These are phyloP conservation scores for Aspergillus homomorphus DNA, from an alignment of 495 filamentous ascomycete species.

Conservation along the genomic window DNA sequence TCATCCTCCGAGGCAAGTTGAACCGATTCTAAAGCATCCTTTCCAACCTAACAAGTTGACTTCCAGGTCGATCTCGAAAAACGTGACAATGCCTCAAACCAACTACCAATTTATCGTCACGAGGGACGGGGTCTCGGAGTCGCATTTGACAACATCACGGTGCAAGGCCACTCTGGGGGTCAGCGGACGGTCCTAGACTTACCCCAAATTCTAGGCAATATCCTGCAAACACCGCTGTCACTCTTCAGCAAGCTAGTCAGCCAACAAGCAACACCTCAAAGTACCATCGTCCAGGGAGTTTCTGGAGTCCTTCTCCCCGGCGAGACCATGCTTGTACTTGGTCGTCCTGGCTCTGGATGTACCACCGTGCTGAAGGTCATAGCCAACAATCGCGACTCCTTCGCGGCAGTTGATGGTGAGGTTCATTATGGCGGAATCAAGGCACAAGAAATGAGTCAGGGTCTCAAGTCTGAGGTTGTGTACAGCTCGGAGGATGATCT, in stretches of 20 bases:
- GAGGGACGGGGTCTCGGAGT: not conserved
- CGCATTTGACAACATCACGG: not conserved
- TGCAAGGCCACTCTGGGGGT: slow-evolving; percentile 49
- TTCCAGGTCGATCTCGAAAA: not conserved
- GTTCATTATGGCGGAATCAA: slow-evolving; percentile 59
- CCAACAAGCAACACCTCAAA: slow-evolving; percentile 9
- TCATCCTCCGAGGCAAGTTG: no score
- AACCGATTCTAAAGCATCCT: no score
- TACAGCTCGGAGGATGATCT: slow-evolving; percentile 61
- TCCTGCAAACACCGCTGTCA: no score
- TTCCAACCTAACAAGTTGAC: no score
- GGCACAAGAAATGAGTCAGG: slow-evolving; percentile 48
- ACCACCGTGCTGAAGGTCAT: slow-evolving; percentile 54
- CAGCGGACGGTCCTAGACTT: slow-evolving; percentile 18
- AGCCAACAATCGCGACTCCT: slow-evolving; percentile 55
- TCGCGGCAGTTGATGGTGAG: slow-evolving; percentile 50
- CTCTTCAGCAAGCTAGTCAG: no score
- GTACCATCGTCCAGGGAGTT: slow-evolving; percentile 12
- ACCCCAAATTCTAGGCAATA: slow-evolving; percentile 16
- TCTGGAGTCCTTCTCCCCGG: slow-evolving; percentile 44
- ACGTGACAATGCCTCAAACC: not conserved
- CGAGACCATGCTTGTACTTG: slow-evolving; percentile 33
- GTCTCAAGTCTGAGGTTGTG: slow-evolving; percentile 63
- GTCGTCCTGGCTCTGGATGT: slow-evolving; percentile 32
- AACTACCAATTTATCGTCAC: not conserved